phyloP scores from a whole-genome alignment of 2,329 filamentous ascomycete species.

The Hirsutella thompsonii region DNA sequence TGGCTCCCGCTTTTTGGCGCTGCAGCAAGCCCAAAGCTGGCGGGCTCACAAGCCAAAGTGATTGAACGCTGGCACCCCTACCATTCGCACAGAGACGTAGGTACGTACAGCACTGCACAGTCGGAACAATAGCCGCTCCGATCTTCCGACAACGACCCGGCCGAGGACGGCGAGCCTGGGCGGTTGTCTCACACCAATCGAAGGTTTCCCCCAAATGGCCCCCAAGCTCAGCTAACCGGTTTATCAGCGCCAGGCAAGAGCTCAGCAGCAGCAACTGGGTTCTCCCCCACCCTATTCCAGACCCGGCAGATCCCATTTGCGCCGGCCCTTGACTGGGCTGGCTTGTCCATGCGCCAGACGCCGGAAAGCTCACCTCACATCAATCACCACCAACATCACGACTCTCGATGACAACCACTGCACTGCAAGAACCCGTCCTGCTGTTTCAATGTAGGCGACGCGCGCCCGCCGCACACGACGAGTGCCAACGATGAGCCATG shows the following conservation, averaged over 20 bases:
- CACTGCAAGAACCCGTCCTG: slow-evolving; percentile 5
- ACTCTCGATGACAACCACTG: slow-evolving; percentile 9
- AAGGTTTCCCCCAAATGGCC: too few species aligned
- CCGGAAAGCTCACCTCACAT: background rate
- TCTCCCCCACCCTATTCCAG: background rate
- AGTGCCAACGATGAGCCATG: slow-evolving; percentile 37
- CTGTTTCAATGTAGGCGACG: slow-evolving; percentile 18
- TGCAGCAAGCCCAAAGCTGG: background rate
- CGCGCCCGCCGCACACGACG: slow-evolving; percentile 19
- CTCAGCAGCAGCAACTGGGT: background rate
- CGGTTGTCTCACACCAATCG: too few species aligned
- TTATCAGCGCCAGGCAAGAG: too few species aligned
- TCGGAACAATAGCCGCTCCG: too few species aligned
- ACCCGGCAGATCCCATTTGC: background rate
- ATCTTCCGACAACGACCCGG: too few species aligned
- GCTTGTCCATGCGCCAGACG: background rate
- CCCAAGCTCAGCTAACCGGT: too few species aligned
- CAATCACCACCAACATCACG: background rate
- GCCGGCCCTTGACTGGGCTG: background rate
- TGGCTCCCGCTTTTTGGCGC: background rate
- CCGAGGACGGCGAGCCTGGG: too few species aligned
- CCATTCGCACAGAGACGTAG: too few species aligned
- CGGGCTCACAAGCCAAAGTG: background rate
- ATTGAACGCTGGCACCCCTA: too few species aligned
- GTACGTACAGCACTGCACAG: too few species aligned